These are phyloP conservation scores for Didymella glomerata DNA, from an alignment of 2,329 filamentous ascomycete species.

Conservation along the genomic window DNA sequence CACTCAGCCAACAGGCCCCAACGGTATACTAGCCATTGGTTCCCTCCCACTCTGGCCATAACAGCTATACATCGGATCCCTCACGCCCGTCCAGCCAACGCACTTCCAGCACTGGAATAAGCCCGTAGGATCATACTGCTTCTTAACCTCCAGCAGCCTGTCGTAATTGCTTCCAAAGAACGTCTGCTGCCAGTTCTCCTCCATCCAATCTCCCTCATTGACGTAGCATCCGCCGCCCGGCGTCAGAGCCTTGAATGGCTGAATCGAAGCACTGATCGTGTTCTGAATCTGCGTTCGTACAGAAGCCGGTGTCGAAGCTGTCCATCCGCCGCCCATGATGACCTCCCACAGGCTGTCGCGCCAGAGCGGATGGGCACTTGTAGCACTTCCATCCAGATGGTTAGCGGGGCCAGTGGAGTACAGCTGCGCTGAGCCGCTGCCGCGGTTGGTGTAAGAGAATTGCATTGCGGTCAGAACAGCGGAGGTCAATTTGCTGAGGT, in stretches of 20 bases:
- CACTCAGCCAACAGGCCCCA: slow-evolving; percentile 11
- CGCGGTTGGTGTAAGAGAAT: slow-evolving; percentile 38
- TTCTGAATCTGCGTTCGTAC: slow-evolving; percentile 40
- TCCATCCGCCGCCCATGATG: slow-evolving; percentile 46
- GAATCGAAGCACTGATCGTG: slow-evolving; percentile 42
- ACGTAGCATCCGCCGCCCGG: slow-evolving; percentile 49
- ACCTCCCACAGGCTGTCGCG: slow-evolving; percentile 47
- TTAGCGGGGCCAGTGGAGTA: slow-evolving; percentile 48
- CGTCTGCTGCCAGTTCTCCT: slow-evolving; percentile 47
- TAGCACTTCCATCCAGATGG: slow-evolving; percentile 43
- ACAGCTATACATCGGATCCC: slow-evolving; percentile 46
- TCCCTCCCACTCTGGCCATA: slow-evolving; percentile 35
- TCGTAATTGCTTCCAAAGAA: slow-evolving; percentile 49
- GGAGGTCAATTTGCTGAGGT: slow-evolving; percentile 39
- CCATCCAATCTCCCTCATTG: slow-evolving; percentile 49
- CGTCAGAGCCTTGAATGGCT: slow-evolving; percentile 46
- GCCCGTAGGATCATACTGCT: slow-evolving; percentile 40
- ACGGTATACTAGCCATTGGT: slow-evolving; percentile 35
- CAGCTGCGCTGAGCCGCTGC: slow-evolving; percentile 44
- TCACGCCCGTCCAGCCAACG: slow-evolving; percentile 47
- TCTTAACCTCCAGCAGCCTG: slow-evolving; percentile 39
- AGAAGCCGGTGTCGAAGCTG: slow-evolving; percentile 25
- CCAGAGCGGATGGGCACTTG: slow-evolving; percentile 46
- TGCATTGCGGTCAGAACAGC: slow-evolving; percentile 47
- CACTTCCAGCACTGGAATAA: slow-evolving; percentile 51